phyloP scores from a whole-genome alignment of 352 stramenopile species.

The Phytophthora niederhauseri region DNA sequence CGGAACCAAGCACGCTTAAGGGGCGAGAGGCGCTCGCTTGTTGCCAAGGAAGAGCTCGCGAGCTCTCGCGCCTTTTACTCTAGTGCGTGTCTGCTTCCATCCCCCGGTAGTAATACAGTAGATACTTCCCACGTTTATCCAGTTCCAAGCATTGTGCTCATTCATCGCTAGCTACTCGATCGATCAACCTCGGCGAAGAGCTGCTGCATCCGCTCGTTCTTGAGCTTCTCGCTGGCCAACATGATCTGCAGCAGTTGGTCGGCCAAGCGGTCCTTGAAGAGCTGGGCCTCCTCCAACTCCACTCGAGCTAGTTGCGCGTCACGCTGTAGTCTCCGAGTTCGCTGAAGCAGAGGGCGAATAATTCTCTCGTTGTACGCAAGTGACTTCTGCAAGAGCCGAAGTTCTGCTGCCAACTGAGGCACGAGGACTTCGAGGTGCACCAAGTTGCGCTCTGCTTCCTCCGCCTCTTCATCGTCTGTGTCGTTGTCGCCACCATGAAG shows the following conservation, averaged over 20 bases:
- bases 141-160: conserved; percentile 13
- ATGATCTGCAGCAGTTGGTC: conserved; percentile 85
- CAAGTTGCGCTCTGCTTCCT: conserved; percentile 57
- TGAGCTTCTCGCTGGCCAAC: conserved; percentile 62
- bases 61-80: conserved; percentile 26
- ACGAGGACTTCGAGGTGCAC: conserved; percentile 72
- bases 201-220: conserved; percentile 77
- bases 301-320: conserved; percentile 64
- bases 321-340: conserved; percentile 45
- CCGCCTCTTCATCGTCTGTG: conserved; percentile 52
- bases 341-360: conserved; percentile 40
- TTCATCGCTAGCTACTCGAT: conserved; percentile 7
- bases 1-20: conserved; percentile 35
- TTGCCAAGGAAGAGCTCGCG: conserved; percentile 31
- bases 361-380: conserved; percentile 51
- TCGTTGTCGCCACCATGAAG: conserved; percentile 27
- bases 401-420: conserved; percentile 51
- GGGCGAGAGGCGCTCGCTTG: conserved; percentile 16
- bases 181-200: conserved; percentile 73
- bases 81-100: conserved; percentile 36
- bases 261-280: conserved; percentile 76
- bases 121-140: conserved; percentile 39
- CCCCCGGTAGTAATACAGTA: conserved; percentile 49
- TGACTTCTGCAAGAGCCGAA: conserved; percentile 57
- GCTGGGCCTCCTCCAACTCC: conserved; percentile 69